Base-by-base conservation (phyloP, 2,329 filamentous ascomycete species). In the Hypoxylon sp. region DNA sequence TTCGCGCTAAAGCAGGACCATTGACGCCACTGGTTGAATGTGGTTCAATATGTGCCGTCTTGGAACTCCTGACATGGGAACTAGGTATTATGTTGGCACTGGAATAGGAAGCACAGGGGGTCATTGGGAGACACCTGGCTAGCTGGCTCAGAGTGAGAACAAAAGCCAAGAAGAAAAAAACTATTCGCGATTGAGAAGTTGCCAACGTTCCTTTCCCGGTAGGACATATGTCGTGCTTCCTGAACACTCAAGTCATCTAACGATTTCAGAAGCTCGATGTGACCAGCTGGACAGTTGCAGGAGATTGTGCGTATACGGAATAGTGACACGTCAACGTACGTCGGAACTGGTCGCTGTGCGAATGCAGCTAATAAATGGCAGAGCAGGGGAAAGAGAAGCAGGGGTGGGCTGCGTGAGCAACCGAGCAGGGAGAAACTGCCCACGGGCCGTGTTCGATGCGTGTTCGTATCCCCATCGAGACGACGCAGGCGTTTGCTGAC, bases 1-100 rank as follows among this genome's bases (percentile, higher is more conserved):
- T 63, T 62, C 56, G 17, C 62, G 53, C 65, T 68, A 68, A 58
- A 39, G 65, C 59, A n/a, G 65, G 58, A 62, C 65, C 65, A 68
- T 65, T 59, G 59, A 63, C 62, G 65, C 65, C 56, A 68, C 62
- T 26, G 24, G 46, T 53, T 26, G 34, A 47, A 55, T 34, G 56
- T 60, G n/a, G 46, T 53, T 26, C 41, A 47, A 55, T 34, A 53
- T 60, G n/a, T 64, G 52, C 49, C 57, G 53, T 41, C 37, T 52
- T 49, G 34, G 26, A 30, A 26, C 46, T 56, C 43, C 26, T 61
- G 17, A 56, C 51, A 48, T 59, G 13, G 54, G 48, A 49, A 61
- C 55, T 64, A 44, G 56, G 24, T 26, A 26, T 4, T 6, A 32
- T 28, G 15, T 58, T 64, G 53, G 56, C 57, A 56, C 54, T 28